phyloP scores from a whole-genome alignment of 768 basidiomycete genomes.

The Auriscalpium microsporum region DNA sequence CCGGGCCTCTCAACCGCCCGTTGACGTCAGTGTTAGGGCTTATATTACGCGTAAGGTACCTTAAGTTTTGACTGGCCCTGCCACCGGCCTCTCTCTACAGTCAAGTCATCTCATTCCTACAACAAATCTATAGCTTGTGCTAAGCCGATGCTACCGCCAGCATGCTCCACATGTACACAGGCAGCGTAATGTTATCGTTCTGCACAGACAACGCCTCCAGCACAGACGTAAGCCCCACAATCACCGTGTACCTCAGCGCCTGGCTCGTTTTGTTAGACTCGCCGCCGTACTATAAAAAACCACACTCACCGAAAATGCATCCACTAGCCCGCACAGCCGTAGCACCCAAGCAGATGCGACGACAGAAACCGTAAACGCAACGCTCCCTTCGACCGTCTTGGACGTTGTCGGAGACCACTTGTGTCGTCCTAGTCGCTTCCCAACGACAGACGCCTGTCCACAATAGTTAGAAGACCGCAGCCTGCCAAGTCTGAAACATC shows the following conservation, averaged over 20 bases:
- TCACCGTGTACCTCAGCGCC: conserved; percentile 58
- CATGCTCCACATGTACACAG: conserved; percentile 93
- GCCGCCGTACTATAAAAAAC: not conserved
- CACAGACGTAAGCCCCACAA: conserved; percentile 55
- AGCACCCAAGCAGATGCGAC: conserved; percentile 62
- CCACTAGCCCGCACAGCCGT: conserved; percentile 59
- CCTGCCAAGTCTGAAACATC: conserved; percentile 9
- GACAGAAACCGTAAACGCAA: conserved; percentile 71
- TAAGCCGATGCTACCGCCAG: conserved; percentile 38
- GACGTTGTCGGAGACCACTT: conserved; percentile 78
- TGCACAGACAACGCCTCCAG: conserved; percentile 91
- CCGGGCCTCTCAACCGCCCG: too few species aligned
- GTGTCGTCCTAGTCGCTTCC: conserved; percentile 70
- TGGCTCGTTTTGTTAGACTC: conserved; percentile 23
- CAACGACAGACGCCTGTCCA: conserved; percentile 83
- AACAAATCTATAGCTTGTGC: too few species aligned
- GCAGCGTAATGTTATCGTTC: conserved; percentile 95
- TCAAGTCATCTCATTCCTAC: too few species aligned
- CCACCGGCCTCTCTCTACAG: too few species aligned
- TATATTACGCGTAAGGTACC: too few species aligned
- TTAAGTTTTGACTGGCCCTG: too few species aligned
- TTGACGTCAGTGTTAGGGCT: too few species aligned
- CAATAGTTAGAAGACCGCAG: not conserved
- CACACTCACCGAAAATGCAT: conserved; percentile 65
- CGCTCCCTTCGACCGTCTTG: conserved; percentile 89